These are phyloP conservation scores for Isoetes engelmannii DNA, from an alignment of 83 land plant species.

Conservation along the genomic window DNA sequence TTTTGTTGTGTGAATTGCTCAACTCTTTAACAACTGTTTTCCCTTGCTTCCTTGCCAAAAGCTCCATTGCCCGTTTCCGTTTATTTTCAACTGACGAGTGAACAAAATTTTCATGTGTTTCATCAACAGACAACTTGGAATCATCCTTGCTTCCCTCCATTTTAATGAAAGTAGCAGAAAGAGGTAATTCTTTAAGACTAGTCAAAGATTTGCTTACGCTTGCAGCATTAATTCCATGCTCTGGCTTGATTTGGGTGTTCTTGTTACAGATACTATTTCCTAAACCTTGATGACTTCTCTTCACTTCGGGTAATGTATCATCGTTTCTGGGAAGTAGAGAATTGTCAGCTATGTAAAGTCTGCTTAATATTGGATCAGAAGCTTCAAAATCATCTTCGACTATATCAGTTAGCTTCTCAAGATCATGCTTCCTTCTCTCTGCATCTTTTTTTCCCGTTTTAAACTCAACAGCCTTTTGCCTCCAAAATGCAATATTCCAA, in stretches of 20 bases:
- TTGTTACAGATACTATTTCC: background rate
- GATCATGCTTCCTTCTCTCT: conserved; percentile 12
- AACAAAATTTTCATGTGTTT: too few species aligned
- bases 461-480: conserved; percentile 22
- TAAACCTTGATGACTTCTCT: conserved; percentile 1
- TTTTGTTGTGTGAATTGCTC: too few species aligned
- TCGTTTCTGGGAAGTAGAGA: conserved; percentile 81
- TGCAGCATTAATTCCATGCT: background rate
- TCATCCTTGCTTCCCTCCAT: too few species aligned
- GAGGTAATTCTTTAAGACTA: too few species aligned
- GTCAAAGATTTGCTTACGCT: too few species aligned
- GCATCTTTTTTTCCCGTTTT: conserved; percentile 11
- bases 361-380: conserved; percentile 23
- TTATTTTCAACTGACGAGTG: conserved; percentile 26
- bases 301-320: conserved; percentile 30
- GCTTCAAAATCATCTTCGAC: conserved; percentile 14
- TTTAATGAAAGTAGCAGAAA: too few species aligned
- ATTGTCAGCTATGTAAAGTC: conserved; percentile 84
- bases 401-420: background rate
- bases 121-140: too few species aligned
- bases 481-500: conserved; percentile 93
- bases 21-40: background rate
- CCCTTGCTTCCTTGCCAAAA: conserved; percentile 69
- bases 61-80: conserved; percentile 82
- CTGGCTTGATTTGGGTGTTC: background rate